Evolutionary conservation across 202 grass and related monocot species (phyloP).

Genomic region (Brachypodium distachyon): DNA sequence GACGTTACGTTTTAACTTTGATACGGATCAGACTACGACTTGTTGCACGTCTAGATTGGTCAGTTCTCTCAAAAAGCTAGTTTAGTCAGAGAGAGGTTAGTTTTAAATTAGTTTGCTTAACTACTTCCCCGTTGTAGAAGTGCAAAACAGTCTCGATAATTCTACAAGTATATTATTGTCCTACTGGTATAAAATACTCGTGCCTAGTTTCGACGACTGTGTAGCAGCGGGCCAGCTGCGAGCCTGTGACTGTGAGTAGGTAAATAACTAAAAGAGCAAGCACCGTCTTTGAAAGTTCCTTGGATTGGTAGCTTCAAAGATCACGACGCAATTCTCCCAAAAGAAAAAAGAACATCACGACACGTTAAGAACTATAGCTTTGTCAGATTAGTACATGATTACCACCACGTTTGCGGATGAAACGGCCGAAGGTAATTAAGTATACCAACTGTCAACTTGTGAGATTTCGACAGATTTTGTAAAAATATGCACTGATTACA

Average conservation of each 20-base stretch:
- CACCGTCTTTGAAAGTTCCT: not conserved
- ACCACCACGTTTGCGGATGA: not conserved
- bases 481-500: slow-evolving; percentile 13
- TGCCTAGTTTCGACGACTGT: not conserved
- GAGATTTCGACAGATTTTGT: not conserved
- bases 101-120: not conserved
- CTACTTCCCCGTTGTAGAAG: not conserved
- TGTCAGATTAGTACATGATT: slow-evolving; percentile 1
- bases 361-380: not conserved
- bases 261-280: not conserved
- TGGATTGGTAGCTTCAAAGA: slow-evolving; percentile 8
- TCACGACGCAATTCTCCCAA: no score
- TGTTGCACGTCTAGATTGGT: not conserved
- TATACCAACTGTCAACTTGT: not conserved
- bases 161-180: no score
- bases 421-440: not conserved
- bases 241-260: not conserved
- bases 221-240: no score
- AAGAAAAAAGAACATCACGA: no score
- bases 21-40: not conserved
- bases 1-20: not conserved
- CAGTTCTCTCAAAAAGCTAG: not conserved
- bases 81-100: not conserved
- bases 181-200: not conserved
- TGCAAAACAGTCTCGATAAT: no score